Base-by-base conservation (phyloP, 495 filamentous ascomycete species). In the Lindgomyces ingoldianus region DNA sequence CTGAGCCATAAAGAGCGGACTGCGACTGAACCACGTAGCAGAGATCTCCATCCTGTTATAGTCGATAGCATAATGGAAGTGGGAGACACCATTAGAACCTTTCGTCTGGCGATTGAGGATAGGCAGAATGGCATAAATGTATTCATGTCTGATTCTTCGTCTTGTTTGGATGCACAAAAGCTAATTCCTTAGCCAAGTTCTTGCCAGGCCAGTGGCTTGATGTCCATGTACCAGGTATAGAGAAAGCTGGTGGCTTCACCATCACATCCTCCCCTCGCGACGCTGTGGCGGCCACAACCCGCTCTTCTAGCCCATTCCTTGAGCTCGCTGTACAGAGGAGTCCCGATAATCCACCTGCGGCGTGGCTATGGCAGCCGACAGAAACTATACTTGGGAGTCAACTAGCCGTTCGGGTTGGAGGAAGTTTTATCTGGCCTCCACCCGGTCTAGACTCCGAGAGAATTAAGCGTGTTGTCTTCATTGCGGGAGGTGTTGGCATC, bases 191-290 rank as follows among this genome's bases (percentile, higher is more conserved):
- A 64, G 57, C 51, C 3, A 53, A 86, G 83, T 94, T 93, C 74
- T 77, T 87, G 26, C 88, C 93, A 1, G 93, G 93, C 33, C 93
- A 96, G 81, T 97, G 91, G 91, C 81, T 97, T 55, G 93, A 97
- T 72, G 85, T 93, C 4, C 84, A 90, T 69, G 80, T 89, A 49
- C 89, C 90, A 0, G 75, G 75, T 26, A 77, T 89, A 47, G 62
- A 81, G 48, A 83, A 86, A 73, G 86, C 90, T 1, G 91, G 91
- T 8, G 91, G 91, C 4, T 96, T 93, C 78, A 94, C 89, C 51
- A 89, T 95, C 55, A 91, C 89, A n/a, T 93, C 90, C 1, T 76
- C 89, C 0, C 90, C 91, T 3, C 19, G 27, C 21, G 63, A 72
- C 18, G 74, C 76, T 1, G 16, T 47, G 9, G 52, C 68, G 3